Percentiles rank a stretch among this genome's conserved stretches.
Evolutionary conservation across 176 grass and related monocot species (phyloP).

Genomic region (Bothriochloa decipiens): DNA sequence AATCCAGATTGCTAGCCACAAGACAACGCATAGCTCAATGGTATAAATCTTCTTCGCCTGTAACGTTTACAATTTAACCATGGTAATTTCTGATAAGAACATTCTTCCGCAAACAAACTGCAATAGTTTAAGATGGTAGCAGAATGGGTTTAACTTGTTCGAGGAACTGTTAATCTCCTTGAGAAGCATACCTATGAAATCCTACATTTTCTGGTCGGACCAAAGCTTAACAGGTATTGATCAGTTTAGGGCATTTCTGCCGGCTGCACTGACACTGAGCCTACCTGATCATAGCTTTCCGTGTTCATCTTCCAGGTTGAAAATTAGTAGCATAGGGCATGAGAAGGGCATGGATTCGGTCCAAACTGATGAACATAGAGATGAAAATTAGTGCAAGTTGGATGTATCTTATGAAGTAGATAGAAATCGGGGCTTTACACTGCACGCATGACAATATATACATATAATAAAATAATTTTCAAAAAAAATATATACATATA

Average conservation of each 20-base stretch:
- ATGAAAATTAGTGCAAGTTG: background rate
- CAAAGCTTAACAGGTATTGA: conserved; percentile 33
- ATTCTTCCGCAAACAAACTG: background rate
- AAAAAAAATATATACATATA: background rate
- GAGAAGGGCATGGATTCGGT: conserved; percentile 4
- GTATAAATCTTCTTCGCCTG: background rate
- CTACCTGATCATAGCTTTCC: conserved; percentile 42
- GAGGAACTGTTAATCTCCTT: background rate
- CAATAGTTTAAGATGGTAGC: background rate
- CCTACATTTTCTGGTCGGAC: conserved; percentile 24
- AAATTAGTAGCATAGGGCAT: conserved; percentile 7
- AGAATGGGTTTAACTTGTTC: conserved; percentile 16
- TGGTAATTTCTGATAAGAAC: conserved; percentile 28
- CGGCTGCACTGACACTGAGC: conserved; percentile 20
- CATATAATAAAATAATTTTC: too few species aligned
- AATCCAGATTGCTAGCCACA: conserved; percentile 17
- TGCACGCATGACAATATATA: background rate
- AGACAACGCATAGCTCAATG: background rate
- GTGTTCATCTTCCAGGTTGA: conserved; percentile 28
- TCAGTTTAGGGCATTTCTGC: conserved; percentile 39
- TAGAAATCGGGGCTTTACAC: background rate
- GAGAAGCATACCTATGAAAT: conserved; percentile 30
- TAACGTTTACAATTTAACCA: background rate
- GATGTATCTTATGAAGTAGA: conserved; percentile 2
- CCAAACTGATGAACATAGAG: conserved; percentile 24